These are phyloP conservation scores for Heliamphora pulchella DNA, from an alignment of 179 eudicot genomes.

Conservation along the genomic window DNA sequence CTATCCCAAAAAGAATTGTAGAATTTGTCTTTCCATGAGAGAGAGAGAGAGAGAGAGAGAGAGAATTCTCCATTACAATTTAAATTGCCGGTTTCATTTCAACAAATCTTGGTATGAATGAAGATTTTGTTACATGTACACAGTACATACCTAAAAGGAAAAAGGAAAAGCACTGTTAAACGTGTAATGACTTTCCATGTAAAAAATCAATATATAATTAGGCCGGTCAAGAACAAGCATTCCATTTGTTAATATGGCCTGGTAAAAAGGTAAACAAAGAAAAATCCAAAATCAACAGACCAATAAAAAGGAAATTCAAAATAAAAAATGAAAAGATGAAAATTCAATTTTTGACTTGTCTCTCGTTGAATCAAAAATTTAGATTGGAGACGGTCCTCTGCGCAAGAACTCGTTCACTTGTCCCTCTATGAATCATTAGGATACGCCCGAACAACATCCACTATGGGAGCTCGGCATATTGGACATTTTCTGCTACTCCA, in stretches of 20 bases:
- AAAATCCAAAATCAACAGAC: not conserved
- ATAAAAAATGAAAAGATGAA: not conserved
- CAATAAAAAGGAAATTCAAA: not conserved
- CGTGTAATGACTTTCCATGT: not conserved
- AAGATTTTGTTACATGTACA: not conserved
- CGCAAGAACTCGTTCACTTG: slow-evolving; percentile 16
- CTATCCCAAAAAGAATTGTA: no score
- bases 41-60: slow-evolving; percentile 10
- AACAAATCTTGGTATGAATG: not conserved
- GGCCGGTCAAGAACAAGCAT: slow-evolving; percentile 6
- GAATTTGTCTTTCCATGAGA: not conserved
- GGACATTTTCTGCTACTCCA: slow-evolving; percentile 64
- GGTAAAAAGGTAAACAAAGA: not conserved
- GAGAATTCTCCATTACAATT: not conserved
- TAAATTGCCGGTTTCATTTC: slow-evolving; percentile 7
- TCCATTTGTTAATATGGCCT: slow-evolving; percentile 11
- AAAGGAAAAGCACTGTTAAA: not conserved
- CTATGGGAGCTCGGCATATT: slow-evolving; percentile 52
- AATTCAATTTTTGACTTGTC: not conserved
- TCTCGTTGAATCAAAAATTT: not conserved
- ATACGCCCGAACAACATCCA: slow-evolving; percentile 56
- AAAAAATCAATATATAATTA: not conserved
- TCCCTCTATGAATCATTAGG: slow-evolving; percentile 21
- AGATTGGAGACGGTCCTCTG: not conserved
- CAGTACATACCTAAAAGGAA: not conserved